A percentile compares a stretch with the other conserved stretches of the same genome.
phyloP scores from a whole-genome alignment of 2,329 filamentous ascomycete species.

The Pyrenochaeta sp. region DNA sequence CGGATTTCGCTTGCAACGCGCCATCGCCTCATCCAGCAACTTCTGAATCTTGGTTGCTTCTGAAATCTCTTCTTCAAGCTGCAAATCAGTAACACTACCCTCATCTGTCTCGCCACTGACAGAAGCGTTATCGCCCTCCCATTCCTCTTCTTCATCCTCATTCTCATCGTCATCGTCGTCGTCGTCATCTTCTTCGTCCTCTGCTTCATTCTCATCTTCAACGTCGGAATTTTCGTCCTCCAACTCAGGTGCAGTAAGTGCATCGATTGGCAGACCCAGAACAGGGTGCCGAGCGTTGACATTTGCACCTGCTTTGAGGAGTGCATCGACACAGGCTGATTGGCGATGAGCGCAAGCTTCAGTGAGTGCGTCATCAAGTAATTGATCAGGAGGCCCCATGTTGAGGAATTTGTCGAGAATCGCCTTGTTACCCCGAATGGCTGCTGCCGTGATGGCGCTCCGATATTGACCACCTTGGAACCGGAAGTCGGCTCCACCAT shows the following conservation, averaged over 20 bases:
- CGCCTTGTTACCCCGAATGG: constrained; percentile 23
- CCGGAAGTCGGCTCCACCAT: constrained; percentile 28
- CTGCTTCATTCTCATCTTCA: constrained; percentile 16
- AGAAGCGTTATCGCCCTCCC: constrained; percentile 22
- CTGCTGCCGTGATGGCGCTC: constrained; percentile 28
- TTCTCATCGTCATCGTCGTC: constrained; percentile 20
- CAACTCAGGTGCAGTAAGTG: constrained; percentile 15
- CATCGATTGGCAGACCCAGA: constrained; percentile 19
- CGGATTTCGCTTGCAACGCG: constrained; percentile 30
- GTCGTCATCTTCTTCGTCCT: constrained; percentile 13
- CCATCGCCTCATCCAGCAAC: constrained; percentile 28
- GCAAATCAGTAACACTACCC: constrained; percentile 27
- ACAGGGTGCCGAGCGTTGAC: constrained; percentile 23
- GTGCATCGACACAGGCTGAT: constrained; percentile 21
- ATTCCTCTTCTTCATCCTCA: constrained; percentile 14
- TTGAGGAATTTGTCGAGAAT: constrained; percentile 24
- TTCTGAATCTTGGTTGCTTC: constrained; percentile 32
- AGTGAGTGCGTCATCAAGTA: constrained; percentile 33
- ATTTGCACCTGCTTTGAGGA: constrained; percentile 30
- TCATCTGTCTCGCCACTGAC: constrained; percentile 17
- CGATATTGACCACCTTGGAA: constrained; percentile 23
- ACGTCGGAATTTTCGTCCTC: constrained; percentile 28
- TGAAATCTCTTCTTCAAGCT: constrained; percentile 21
- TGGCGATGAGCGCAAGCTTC: constrained; percentile 32
- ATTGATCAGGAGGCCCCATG: constrained; percentile 23